Conservation (phyloP, 2,329 filamentous ascomycete species). For the Fusarium sp. region DNA sequence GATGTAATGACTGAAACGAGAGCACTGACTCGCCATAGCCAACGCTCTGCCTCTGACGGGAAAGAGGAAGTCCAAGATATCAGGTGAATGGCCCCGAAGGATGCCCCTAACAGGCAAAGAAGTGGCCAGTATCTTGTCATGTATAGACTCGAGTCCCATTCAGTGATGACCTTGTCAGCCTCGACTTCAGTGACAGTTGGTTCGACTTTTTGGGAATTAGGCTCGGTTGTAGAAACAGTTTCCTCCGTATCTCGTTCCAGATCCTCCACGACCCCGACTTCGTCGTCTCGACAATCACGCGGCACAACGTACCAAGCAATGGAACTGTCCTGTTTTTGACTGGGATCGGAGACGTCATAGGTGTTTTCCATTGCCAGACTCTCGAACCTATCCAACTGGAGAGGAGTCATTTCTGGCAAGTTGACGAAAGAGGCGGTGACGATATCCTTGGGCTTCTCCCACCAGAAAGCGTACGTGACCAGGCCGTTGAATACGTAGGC, state of each 20-base stretch:
- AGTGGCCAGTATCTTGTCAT: conserved; percentile 25
- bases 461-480: conserved; percentile 5
- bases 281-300: conserved; percentile 5
- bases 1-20: conserved; percentile 4
- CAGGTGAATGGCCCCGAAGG: conserved; percentile 16
- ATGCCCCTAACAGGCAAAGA: conserved; percentile 13
- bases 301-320: conserved; percentile 20
- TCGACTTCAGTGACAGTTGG: neutral
- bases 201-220: neutral
- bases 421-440: neutral
- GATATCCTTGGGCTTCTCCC: conserved; percentile 18
- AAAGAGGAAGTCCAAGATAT: conserved; percentile 17
- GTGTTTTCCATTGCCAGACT: conserved; percentile 10
- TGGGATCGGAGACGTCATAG: neutral
- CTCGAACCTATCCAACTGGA: conserved; percentile 1
- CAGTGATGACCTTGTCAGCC: neutral
- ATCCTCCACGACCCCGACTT: conserved; percentile 2
- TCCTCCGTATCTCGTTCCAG: neutral
- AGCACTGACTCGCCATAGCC: conserved; percentile 13
- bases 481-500: conserved; percentile 12
- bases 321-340: neutral
- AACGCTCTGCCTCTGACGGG: conserved; percentile 7
- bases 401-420: conserved; percentile 1
- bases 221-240: neutral
- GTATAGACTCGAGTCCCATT: conserved; percentile 14